Evolutionary conservation across 495 filamentous ascomycete species (phyloP).

Genomic region (Cercophora sp.): DNA sequence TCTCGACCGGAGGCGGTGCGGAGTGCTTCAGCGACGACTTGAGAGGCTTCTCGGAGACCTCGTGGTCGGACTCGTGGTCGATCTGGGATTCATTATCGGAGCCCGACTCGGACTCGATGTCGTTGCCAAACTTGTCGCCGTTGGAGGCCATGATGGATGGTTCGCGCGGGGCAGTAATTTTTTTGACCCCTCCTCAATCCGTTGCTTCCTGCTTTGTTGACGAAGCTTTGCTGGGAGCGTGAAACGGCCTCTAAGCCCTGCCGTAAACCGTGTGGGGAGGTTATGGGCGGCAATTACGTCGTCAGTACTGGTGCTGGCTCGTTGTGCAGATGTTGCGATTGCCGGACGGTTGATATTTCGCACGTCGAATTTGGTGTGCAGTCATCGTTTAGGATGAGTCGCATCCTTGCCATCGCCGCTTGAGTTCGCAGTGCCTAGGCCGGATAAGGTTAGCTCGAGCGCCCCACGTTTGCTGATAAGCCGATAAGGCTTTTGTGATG

Average conservation of each 20-base stretch:
- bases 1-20: conserved; percentile 35
- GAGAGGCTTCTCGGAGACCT: conserved; percentile 38
- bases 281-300: too few relatives aligned
- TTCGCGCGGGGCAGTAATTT: conserved; percentile 25
- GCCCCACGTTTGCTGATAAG: conserved; percentile 27
- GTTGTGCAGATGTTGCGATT: too few relatives aligned
- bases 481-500: too few relatives aligned
- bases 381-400: conserved; percentile 19
- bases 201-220: too few relatives aligned
- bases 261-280: too few relatives aligned
- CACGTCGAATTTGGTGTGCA: conserved; percentile 32
- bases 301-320: too few relatives aligned
- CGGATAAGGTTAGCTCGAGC: conserved; percentile 14
- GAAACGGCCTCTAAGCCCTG: too few relatives aligned
- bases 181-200: conserved; percentile 18
- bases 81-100: conserved; percentile 43
- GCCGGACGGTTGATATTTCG: conserved; percentile 24
- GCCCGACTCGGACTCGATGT: conserved; percentile 45
- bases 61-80: conserved; percentile 36
- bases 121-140: conserved; percentile 47
- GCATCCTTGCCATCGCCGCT: conserved; percentile 17
- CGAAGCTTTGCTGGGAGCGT: too few relatives aligned
- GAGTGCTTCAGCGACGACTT: conserved; percentile 49
- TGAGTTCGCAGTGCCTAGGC: conserved; percentile 6
- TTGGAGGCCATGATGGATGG: conserved; percentile 41